Evolutionary conservation across 1,284 basidiomycete genomes (phyloP).

Genomic region (Trametes versicolor): DNA sequence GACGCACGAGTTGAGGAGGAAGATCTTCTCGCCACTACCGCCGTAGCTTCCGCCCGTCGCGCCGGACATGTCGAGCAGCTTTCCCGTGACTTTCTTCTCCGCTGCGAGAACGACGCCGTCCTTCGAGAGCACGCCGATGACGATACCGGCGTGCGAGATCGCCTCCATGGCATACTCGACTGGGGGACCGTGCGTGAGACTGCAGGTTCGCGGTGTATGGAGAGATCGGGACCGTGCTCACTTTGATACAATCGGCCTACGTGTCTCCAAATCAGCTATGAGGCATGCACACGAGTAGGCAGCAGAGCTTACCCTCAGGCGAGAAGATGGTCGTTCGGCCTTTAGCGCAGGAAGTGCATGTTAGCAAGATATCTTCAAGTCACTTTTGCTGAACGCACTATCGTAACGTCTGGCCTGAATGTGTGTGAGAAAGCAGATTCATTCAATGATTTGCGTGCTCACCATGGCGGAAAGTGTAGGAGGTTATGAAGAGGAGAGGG

Average conservation of each 20-base stretch:
- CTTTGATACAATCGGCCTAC: slow-evolving; percentile 92
- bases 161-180: slow-evolving; percentile 99
- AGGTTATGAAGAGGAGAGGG: slow-evolving; percentile 13
- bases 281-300: not conserved
- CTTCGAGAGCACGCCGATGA: slow-evolving; percentile 93
- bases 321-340: slow-evolving; percentile 97
- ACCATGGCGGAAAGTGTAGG: slow-evolving; percentile 49
- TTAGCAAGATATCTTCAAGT: slow-evolving; percentile 27
- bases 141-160: slow-evolving; percentile 96
- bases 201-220: not conserved
- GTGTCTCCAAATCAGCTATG: slow-evolving; percentile 8
- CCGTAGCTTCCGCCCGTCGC: slow-evolving; percentile 91
- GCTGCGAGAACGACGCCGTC: slow-evolving; percentile 98
- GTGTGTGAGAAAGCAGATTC: slow-evolving; percentile 5
- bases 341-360: slow-evolving; percentile 45
- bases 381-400: slow-evolving; percentile 61
- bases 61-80: slow-evolving; percentile 90
- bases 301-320: slow-evolving; percentile 79
- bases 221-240: slow-evolving; percentile 48
- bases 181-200: slow-evolving; percentile 44
- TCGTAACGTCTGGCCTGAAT: slow-evolving; percentile 88
- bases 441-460: slow-evolving; percentile 29
- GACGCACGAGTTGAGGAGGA: slow-evolving; percentile 87
- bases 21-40: slow-evolving; percentile 98
- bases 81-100: slow-evolving; percentile 99